phyloP scores from a whole-genome alignment of 2,329 filamentous ascomycete genomes.

The Colletotrichum sp. region DNA sequence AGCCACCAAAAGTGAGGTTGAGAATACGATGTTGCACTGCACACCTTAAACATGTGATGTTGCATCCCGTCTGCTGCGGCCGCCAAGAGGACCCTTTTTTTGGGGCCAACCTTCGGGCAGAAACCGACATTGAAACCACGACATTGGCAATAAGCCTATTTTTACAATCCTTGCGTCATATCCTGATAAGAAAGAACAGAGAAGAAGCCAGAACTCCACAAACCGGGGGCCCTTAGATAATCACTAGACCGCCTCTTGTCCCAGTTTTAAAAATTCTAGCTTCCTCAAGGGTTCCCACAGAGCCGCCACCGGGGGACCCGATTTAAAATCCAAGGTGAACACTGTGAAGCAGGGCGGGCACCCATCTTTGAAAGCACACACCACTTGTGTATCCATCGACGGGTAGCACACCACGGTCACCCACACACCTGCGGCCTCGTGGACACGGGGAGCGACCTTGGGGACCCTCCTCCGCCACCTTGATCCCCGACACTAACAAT shows the following conservation, averaged over 20 bases:
- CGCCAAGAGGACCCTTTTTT: background rate
- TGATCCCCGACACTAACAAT: background rate
- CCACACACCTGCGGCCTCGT: background rate
- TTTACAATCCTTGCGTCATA: background rate
- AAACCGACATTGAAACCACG: background rate
- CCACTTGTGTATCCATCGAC: background rate
- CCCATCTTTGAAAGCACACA: background rate
- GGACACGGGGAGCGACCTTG: background rate
- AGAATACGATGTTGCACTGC: background rate
- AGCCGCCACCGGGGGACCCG: background rate
- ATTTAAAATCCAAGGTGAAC: background rate
- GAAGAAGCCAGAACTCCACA: background rate
- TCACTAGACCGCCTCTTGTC: constrained; percentile 1
- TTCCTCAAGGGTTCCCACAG: background rate
- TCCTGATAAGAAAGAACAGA: background rate
- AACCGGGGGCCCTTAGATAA: background rate
- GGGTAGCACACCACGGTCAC: background rate
- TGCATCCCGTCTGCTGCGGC: background rate
- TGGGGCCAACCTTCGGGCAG: background rate
- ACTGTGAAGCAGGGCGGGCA: background rate
- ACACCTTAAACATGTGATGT: background rate
- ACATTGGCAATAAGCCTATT: background rate
- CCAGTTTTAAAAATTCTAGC: background rate
- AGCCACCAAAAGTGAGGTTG: background rate
- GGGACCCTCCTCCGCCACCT: background rate